Percentiles rank a stretch among this genome's conserved stretches.
phyloP scores from a whole-genome alignment of 768 basidiomycete genomes.

The Fomitopsis serialis region DNA sequence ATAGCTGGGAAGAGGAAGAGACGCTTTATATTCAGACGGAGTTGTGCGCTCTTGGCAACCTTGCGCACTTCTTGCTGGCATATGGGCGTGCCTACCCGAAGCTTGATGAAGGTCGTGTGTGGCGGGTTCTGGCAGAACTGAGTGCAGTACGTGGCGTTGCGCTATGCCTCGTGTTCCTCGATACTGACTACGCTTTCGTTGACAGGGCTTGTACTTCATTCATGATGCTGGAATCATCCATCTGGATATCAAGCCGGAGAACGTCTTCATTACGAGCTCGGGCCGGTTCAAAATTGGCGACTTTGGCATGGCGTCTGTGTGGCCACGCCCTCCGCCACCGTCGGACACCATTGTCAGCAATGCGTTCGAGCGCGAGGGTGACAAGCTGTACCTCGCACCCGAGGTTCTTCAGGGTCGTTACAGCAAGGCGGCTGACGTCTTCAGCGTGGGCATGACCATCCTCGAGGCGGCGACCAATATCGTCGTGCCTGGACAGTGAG shows the following conservation, averaged over 20 bases:
- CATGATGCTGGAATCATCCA: slow-evolving; percentile 88
- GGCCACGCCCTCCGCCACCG: slow-evolving; percentile 57
- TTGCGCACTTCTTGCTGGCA: slow-evolving; percentile 86
- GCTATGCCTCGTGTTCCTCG: slow-evolving; percentile 17
- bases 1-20: slow-evolving; percentile 94
- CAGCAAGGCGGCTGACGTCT: slow-evolving; percentile 92
- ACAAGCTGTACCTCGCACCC: slow-evolving; percentile 94
- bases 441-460: slow-evolving; percentile 95
- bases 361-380: slow-evolving; percentile 89
- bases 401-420: slow-evolving; percentile 92
- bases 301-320: slow-evolving; percentile 96
- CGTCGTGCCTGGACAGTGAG: slow-evolving; percentile 94
- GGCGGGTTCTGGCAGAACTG: slow-evolving; percentile 93
- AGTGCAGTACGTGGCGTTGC: slow-evolving; percentile 52
- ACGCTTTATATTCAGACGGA: slow-evolving; percentile 90
- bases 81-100: slow-evolving; percentile 81
- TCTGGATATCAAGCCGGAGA: slow-evolving; percentile 95
- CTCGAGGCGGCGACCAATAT: slow-evolving; percentile 95
- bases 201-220: slow-evolving; percentile 80
- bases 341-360: slow-evolving; percentile 20
- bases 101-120: slow-evolving; percentile 88
- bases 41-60: slow-evolving; percentile 89
- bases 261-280: slow-evolving; percentile 83
- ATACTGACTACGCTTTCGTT: background rate
- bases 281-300: slow-evolving; percentile 96